Percentiles rank a stretch among this genome's conserved stretches.
Conservation (phyloP, 202 grass and related monocot genomes). For the Zoysia matrella region DNA sequence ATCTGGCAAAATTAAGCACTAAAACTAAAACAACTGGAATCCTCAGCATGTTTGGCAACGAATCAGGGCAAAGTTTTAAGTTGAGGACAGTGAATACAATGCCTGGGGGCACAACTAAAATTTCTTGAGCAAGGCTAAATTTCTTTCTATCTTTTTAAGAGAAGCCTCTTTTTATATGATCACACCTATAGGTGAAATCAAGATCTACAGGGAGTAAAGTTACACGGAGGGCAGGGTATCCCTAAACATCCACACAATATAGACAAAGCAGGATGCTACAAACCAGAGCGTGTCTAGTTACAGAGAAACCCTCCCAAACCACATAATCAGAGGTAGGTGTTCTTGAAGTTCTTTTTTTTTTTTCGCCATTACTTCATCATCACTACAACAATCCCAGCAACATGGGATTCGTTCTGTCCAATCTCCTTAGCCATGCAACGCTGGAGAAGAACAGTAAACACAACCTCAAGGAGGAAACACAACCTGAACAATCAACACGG, state of each 20-base stretch:
- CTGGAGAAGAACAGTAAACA: conserved; percentile 35
- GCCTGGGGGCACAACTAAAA: no score
- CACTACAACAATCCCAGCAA: conserved; percentile 31
- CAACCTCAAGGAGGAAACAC: conserved; percentile 30
- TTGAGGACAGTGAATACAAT: no score
- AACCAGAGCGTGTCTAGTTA: conserved; percentile 47
- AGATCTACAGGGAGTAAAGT: conserved; percentile 9
- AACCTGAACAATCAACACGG: conserved; percentile 3
- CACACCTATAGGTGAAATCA: neutral
- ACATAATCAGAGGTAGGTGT: conserved; percentile 13
- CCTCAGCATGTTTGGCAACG: no score
- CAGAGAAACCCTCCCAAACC: conserved; percentile 20
- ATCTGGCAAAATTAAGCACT: neutral
- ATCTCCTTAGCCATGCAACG: conserved; percentile 17
- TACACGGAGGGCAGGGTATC: conserved; percentile 5
- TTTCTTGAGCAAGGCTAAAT: no score
- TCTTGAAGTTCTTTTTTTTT: conserved; percentile 18
- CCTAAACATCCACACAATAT: neutral
- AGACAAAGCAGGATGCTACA: neutral
- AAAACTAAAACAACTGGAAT: neutral
- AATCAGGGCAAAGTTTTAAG: no score
- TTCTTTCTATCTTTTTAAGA: no score
- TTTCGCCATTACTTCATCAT: conserved; percentile 15
- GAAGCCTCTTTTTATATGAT: neutral
- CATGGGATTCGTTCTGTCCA: neutral